phyloP scores from a whole-genome alignment of 306 rosid genomes.

The Trichosanthes truncata region DNA sequence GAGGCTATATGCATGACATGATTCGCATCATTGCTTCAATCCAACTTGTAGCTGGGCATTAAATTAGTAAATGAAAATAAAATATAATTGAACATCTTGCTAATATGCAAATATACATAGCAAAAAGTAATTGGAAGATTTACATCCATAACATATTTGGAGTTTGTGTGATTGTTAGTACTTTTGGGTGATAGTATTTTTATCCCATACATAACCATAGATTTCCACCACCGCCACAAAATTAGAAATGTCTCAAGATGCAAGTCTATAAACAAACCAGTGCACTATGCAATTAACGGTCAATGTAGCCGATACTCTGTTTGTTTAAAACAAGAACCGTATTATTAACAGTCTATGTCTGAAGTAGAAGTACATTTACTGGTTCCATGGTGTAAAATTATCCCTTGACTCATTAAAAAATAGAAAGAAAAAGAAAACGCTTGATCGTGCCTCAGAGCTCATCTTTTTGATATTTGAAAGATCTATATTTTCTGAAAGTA shows the following conservation, averaged over 20 bases:
- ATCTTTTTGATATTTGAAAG: not conserved
- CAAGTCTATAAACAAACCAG: not conserved
- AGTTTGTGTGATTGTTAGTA: not conserved
- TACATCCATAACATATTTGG: not conserved
- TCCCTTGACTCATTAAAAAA: not conserved
- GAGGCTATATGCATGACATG: not conserved
- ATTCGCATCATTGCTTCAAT: not conserved
- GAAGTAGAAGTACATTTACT: not conserved
- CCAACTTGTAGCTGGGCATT: not conserved
- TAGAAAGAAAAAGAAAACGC: not conserved
- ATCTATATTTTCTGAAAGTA: conserved; percentile 6
- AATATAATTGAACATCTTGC: not conserved
- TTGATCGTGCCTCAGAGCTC: not conserved
- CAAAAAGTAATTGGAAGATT: not conserved
- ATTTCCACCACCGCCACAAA: not conserved
- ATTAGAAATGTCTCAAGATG: not conserved
- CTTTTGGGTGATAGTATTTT: not conserved
- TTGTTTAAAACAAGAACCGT: not conserved
- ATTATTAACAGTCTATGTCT: not conserved
- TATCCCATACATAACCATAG: not conserved
- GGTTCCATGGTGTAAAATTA: not conserved
- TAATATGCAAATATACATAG: not conserved
- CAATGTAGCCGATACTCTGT: not conserved
- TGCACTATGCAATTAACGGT: not conserved
- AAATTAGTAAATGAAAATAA: not conserved